Percentiles rank a stretch among this genome's conserved stretches.
These are phyloP conservation scores for Fusarium sp. DNA, from an alignment of 2,329 filamentous ascomycete species.

Conservation along the genomic window DNA sequence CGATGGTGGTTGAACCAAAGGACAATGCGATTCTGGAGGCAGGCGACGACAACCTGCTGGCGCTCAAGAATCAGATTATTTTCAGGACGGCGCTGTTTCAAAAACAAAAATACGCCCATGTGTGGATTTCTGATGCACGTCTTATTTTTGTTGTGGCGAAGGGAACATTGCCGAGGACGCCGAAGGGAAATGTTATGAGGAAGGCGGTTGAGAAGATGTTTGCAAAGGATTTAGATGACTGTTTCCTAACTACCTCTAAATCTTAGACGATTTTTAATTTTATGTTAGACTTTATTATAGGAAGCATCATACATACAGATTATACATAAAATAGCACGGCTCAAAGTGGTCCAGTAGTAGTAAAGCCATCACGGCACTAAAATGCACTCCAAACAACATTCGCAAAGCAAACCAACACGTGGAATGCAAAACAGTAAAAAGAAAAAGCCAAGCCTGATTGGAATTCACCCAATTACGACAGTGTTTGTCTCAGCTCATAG, in stretches of 20 bases:
- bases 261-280: not conserved
- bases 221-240: not conserved
- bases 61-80: not conserved
- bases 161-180: not conserved
- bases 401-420: too few species aligned
- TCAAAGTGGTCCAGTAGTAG: not conserved
- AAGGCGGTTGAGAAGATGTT: conserved; percentile 1
- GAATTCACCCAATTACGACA: not conserved
- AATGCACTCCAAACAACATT: not conserved
- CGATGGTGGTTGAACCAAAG: conserved; percentile 1
- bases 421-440: too few species aligned
- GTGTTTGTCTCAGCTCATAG: not conserved
- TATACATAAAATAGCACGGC: not conserved
- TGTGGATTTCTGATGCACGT: not conserved
- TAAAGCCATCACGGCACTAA: not conserved
- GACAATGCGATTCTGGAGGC: not conserved
- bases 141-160: not conserved
- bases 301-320: not conserved
- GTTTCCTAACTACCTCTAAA: rapidly evolving
- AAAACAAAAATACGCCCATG: conserved; percentile 2
- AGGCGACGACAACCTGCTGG: rapidly evolving
- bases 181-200: conserved; percentile 12
- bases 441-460: too few species aligned
- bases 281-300: not conserved
- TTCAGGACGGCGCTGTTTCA: not conserved